Conservation (phyloP, 257 asterid species). For the Plantago ovata region DNA sequence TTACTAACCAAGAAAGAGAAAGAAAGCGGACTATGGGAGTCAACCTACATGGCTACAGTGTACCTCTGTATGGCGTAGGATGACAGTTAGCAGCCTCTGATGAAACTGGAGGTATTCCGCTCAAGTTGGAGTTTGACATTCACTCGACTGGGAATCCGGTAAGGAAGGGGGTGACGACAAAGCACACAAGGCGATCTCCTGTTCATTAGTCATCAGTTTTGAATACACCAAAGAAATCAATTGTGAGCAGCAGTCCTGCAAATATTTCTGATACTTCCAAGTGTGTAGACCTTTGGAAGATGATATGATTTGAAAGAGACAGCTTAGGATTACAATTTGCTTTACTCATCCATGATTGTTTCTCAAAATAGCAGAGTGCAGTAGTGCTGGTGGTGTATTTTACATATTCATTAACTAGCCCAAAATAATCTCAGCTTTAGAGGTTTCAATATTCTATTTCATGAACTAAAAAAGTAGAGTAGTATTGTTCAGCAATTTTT, state of each 20-base stretch:
- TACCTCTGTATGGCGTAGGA: slow-evolving; percentile 74
- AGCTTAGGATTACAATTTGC: not conserved
- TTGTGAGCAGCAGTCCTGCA: slow-evolving; percentile 44
- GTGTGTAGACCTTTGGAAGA: not conserved
- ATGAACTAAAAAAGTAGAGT: too few species aligned
- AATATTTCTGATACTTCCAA: slow-evolving; percentile 20
- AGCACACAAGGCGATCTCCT: slow-evolving; percentile 40
- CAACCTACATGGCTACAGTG: slow-evolving; percentile 37
- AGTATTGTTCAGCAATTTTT: too few species aligned
- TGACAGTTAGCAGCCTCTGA: slow-evolving; percentile 22
- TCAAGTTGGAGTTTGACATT: slow-evolving; percentile 44
- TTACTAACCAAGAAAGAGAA: slow-evolving; percentile 54
- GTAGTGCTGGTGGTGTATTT: too few species aligned
- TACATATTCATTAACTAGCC: too few species aligned
- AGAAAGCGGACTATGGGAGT: slow-evolving; percentile 28
- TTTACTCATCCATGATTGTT: too few species aligned
- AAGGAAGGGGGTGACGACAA: slow-evolving; percentile 57
- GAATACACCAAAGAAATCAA: slow-evolving; percentile 22
- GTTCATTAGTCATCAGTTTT: slow-evolving; percentile 39
- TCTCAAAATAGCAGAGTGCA: too few species aligned
- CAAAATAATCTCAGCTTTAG: too few species aligned
- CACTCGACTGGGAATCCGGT: slow-evolving; percentile 37
- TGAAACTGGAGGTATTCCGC: slow-evolving; percentile 33
- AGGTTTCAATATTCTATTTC: too few species aligned
- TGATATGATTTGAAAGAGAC: not conserved